These are phyloP conservation scores for Grigorovia jiainica DNA, from an alignment of 805 yeast species.

Conservation along the genomic window DNA sequence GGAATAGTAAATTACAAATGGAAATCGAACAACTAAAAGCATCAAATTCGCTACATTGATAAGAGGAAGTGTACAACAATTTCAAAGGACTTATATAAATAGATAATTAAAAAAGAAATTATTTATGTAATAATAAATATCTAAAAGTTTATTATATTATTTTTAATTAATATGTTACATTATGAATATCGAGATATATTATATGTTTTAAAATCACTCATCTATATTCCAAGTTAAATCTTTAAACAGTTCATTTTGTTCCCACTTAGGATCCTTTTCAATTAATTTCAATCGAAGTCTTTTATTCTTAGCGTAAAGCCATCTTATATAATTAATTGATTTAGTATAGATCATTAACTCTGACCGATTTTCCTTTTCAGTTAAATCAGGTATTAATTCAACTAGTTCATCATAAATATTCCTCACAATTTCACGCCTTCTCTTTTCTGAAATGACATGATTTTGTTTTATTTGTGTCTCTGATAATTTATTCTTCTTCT, in stretches of 20 bases:
- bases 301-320: slow-evolving; percentile 42
- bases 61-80: too few species aligned
- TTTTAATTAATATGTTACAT: too few species aligned
- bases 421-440: slow-evolving; percentile 76
- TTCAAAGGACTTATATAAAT: too few species aligned
- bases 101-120: too few species aligned
- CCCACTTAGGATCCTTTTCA: background rate
- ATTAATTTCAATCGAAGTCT: slow-evolving; percentile 35
- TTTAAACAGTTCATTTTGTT: background rate
- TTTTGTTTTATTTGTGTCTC: slow-evolving; percentile 42
- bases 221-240: slow-evolving; percentile 1
- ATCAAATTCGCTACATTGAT: too few species aligned
- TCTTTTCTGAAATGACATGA: slow-evolving; percentile 80
- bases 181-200: too few species aligned
- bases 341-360: slow-evolving; percentile 69
- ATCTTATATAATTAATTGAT: slow-evolving; percentile 44
- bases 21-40: slow-evolving; percentile 60
- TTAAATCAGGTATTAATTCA: slow-evolving; percentile 61
- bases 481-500: slow-evolving; percentile 14
- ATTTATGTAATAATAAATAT: too few species aligned
- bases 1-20: slow-evolving; percentile 44
- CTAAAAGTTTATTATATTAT: too few species aligned
- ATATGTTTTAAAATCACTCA: too few species aligned
- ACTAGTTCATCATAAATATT: slow-evolving; percentile 73
- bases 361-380: slow-evolving; percentile 63